These are phyloP conservation scores for Adansonia digitata DNA, from an alignment of 345 rosid species.

Conservation along the genomic window DNA sequence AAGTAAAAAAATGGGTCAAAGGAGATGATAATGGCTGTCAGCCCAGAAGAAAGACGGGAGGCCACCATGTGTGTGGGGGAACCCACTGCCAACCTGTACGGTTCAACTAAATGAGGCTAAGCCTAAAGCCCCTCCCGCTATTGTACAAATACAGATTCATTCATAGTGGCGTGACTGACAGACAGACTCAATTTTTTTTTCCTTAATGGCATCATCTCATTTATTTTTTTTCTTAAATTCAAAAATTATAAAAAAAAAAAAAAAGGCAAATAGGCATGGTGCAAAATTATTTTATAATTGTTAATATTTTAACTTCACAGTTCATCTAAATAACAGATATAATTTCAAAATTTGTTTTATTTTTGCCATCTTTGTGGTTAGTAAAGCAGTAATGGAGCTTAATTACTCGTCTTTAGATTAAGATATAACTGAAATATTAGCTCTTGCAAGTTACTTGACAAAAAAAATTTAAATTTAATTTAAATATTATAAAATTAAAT, in stretches of 20 bases:
- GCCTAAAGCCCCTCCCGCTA: background rate
- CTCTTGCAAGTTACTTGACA: too few relatives aligned
- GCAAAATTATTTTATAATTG: background rate
- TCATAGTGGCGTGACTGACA: too few relatives aligned
- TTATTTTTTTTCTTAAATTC: too few relatives aligned
- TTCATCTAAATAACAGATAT: background rate
- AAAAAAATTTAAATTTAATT: too few relatives aligned
- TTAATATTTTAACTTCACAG: background rate
- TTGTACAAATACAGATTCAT: background rate
- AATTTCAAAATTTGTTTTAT: background rate
- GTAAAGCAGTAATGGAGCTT: background rate
- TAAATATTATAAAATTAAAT: too few relatives aligned
- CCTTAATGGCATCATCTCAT: background rate
- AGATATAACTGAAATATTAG: too few relatives aligned
- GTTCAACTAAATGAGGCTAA: background rate
- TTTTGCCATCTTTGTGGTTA: background rate
- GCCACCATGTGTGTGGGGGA: background rate
- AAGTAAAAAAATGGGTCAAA: too few relatives aligned
- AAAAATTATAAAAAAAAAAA: too few relatives aligned
- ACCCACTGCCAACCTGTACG: background rate
- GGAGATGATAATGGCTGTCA: too few relatives aligned
- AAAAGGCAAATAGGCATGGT: background rate
- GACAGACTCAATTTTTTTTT: too few relatives aligned
- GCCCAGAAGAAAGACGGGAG: background rate
- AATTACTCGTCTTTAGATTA: too few relatives aligned